A percentile compares a stretch with the other conserved stretches of the same genome.
Conservation (phyloP, 2,329 filamentous ascomycete genomes). For the Aspergillus alliaceus region DNA sequence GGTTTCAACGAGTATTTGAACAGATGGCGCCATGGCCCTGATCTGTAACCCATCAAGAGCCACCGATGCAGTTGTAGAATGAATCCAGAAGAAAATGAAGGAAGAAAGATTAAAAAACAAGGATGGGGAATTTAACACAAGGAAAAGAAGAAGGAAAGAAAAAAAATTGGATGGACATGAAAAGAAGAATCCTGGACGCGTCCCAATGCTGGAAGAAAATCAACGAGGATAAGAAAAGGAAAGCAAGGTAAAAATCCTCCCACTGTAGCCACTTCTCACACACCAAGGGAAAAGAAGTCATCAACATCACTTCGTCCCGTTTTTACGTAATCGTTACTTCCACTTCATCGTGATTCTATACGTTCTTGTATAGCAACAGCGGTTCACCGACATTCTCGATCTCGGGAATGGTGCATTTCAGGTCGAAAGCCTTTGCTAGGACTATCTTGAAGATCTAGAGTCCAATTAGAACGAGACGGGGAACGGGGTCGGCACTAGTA, state of each 20-base stretch:
- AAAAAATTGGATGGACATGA: conserved; percentile 15
- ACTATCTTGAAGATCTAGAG: conserved; percentile 98
- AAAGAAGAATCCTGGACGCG: conserved; percentile 21
- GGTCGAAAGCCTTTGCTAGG: conserved; percentile 94
- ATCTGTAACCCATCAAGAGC: conserved; percentile 3
- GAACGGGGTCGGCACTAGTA: background rate
- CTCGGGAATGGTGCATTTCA: conserved; percentile 98
- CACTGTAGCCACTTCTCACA: conserved; percentile 6
- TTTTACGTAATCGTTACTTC: conserved; percentile 33
- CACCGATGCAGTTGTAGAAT: background rate
- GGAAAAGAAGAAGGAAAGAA: conserved; percentile 15
- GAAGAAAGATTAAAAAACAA: conserved; percentile 10
- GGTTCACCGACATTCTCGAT: conserved; percentile 98
- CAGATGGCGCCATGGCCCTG: background rate
- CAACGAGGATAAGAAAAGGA: conserved; percentile 12
- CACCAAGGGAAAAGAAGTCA: conserved; percentile 15
- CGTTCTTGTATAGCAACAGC: conserved; percentile 79
- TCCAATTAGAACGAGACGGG: conserved; percentile 25
- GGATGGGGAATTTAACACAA: conserved; percentile 15
- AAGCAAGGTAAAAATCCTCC: conserved; percentile 6
- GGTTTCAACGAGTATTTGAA: background rate
- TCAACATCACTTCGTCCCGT: conserved; percentile 39
- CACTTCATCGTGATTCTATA: conserved; percentile 21
- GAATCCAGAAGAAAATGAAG: background rate
- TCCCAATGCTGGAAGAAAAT: conserved; percentile 22